phyloP scores from a whole-genome alignment of 2,329 filamentous ascomycete genomes.

The Amphichorda felina region DNA sequence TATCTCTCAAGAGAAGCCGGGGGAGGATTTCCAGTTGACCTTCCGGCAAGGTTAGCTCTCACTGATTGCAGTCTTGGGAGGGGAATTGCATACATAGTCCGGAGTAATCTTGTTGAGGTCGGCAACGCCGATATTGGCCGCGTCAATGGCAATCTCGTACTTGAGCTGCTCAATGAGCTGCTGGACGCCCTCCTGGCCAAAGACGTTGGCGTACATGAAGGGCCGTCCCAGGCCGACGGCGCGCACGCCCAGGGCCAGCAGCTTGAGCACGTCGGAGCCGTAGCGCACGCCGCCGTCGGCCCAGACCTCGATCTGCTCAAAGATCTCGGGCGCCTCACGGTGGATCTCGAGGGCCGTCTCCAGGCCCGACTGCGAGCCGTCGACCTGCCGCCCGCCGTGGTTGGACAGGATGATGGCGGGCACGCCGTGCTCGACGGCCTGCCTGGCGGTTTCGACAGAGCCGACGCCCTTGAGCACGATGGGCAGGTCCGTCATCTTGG shows the following conservation, averaged over 20 bases:
- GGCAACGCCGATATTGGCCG: conserved; percentile 27
- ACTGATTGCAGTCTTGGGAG: no score
- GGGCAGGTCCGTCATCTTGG: conserved; percentile 21
- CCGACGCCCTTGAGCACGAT: conserved; percentile 28
- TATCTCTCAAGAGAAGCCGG: no score
- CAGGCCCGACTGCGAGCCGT: conserved; percentile 22
- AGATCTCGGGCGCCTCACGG: conserved; percentile 21
- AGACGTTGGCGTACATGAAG: conserved; percentile 41
- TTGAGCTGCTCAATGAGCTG: conserved; percentile 32
- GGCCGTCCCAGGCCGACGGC: conserved; percentile 34
- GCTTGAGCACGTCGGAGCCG: conserved; percentile 28
- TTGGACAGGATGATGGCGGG: conserved; percentile 27
- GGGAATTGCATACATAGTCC: no score
- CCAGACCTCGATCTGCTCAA: conserved; percentile 24
- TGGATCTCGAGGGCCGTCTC: conserved; percentile 26
- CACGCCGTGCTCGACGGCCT: conserved; percentile 15
- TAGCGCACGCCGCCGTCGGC: conserved; percentile 31
- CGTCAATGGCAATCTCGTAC: conserved; percentile 33
- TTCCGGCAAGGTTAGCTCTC: no score
- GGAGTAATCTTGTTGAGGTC: conserved; percentile 25
- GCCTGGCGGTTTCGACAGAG: conserved; percentile 20
- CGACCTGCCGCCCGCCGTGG: conserved; percentile 29
- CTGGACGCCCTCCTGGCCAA: conserved; percentile 33
- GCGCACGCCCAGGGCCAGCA: conserved; percentile 29
- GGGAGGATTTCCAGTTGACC: no score